Conservation (phyloP, 305 asterid genomes). For the Fraxinus sp. region DNA sequence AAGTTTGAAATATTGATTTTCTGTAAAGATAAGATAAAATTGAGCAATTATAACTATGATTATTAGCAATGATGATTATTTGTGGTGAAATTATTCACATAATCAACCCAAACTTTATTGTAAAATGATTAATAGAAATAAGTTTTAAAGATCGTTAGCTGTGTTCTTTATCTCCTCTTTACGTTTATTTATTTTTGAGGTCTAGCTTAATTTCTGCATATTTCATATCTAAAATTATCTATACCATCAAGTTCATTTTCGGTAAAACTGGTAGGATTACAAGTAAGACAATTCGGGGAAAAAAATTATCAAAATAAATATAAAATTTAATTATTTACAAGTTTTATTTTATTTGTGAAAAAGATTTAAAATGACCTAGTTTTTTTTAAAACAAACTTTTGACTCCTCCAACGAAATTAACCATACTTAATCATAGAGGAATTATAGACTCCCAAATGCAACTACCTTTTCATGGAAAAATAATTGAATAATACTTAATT, state of each 20-base stretch:
- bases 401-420: neutral
- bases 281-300: neutral
- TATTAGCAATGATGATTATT: neutral
- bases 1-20: slow-evolving; percentile 11
- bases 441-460: slow-evolving; percentile 27
- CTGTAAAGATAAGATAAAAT: neutral
- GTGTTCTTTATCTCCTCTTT: neutral
- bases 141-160: neutral
- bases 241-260: neutral
- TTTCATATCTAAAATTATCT: neutral
- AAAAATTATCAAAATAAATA: neutral
- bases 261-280: neutral
- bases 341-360: neutral
- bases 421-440: slow-evolving; percentile 24
- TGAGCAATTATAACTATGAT: neutral
- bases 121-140: neutral
- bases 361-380: neutral
- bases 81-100: neutral
- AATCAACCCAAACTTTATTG: neutral
- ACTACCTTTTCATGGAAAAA: slow-evolving; percentile 9
- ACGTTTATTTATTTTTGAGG: neutral
- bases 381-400: no score
- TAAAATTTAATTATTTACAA: neutral
- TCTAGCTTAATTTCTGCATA: neutral
- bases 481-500: slow-evolving; percentile 9